Conservation (phyloP, 139 green algal species). For the Micractinium conductrix region DNA sequence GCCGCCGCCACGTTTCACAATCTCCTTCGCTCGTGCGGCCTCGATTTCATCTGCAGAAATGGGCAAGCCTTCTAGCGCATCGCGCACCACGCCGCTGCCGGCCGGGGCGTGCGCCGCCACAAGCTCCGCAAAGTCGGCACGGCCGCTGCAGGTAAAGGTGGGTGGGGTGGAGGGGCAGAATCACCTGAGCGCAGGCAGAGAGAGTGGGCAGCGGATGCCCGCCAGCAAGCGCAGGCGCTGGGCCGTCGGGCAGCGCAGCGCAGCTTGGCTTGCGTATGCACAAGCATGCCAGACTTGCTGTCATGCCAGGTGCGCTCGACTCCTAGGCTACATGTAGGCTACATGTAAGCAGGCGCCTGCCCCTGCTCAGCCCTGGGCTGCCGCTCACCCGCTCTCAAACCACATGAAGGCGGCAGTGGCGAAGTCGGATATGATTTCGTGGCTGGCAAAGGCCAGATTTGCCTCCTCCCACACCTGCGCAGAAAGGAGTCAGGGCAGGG, state of each 20-base stretch:
- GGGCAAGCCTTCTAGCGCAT: not conserved
- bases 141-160: not conserved
- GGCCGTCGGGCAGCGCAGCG: no score
- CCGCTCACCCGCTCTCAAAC: slow-evolving; percentile 22
- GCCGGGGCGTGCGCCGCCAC: not conserved
- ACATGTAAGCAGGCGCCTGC: no score
- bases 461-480: slow-evolving; percentile 6
- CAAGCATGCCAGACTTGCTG: no score
- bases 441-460: slow-evolving; percentile 3
- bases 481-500: not conserved
- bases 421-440: slow-evolving; percentile 33
- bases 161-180: not conserved
- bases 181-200: not conserved
- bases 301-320: no score
- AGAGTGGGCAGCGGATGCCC: not conserved
- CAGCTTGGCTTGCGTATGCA: no score
- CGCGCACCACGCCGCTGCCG: not conserved
- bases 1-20: no score
- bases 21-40: no score
- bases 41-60: no score
- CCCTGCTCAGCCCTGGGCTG: no score
- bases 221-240: no score
- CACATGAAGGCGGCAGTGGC: slow-evolving; percentile 17
- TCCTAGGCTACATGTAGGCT: no score
- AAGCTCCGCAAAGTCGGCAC: not conserved